phyloP scores from a whole-genome alignment of 1,139 yeast species.

The Scheffersomyces parashehatae region DNA sequence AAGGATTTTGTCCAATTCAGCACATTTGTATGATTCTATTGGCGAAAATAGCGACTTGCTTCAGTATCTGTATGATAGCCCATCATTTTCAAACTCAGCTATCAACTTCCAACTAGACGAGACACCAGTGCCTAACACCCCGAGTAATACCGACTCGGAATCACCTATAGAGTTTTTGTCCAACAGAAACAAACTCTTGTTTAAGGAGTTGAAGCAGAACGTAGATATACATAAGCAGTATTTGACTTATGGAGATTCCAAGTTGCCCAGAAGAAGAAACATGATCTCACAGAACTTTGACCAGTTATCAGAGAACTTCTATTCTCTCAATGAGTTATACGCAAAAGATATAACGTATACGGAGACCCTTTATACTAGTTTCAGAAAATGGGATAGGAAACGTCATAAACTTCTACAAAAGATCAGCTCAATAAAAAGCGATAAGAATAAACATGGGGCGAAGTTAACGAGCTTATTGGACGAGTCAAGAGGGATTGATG shows the following conservation, averaged over 20 bases:
- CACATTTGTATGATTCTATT: neutral
- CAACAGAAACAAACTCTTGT: constrained; percentile 25
- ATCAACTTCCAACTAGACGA: neutral
- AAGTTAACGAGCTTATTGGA: constrained; percentile 40
- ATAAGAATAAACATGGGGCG: constrained; percentile 44
- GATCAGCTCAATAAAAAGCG: constrained; percentile 43
- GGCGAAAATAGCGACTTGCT: neutral
- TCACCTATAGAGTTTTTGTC: constrained; percentile 34
- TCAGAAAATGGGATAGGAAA: constrained; percentile 47
- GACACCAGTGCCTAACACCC: neutral
- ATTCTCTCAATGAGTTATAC: constrained; percentile 53
- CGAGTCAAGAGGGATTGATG: constrained; percentile 35
- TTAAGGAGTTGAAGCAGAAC: constrained; percentile 23
- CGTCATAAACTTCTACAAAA: constrained; percentile 34
- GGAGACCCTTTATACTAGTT: constrained; percentile 27
- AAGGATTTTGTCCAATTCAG: constrained; percentile 7
- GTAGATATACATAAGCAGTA: constrained; percentile 22
- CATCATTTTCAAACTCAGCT: neutral
- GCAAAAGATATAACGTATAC: constrained; percentile 36
- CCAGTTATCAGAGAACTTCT: constrained; percentile 43
- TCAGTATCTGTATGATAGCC: neutral
- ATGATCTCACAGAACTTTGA: constrained; percentile 27
- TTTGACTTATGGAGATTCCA: constrained; percentile 32
- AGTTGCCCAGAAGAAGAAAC: constrained; percentile 29
- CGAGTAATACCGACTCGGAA: constrained; percentile 4